Base-by-base conservation (phyloP, 768 basidiomycete genomes). In the Dendrothele bispora region DNA sequence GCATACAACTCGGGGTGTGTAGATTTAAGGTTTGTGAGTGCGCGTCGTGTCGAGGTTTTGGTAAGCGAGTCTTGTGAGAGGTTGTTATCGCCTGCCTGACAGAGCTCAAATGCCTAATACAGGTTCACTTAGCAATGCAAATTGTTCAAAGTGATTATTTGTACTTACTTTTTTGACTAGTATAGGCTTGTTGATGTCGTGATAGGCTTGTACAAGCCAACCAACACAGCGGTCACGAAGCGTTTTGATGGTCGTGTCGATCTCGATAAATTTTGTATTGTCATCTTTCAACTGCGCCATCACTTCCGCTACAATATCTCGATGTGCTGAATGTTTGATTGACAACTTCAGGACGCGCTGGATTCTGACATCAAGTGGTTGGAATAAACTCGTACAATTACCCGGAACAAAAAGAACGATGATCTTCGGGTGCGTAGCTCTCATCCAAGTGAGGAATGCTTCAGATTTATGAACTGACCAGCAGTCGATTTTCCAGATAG, bases 401-500 rank as follows among this genome's bases (percentile, higher is more conserved):
- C 58, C 70, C 1, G 67, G 70, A 32, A 71, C 53, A 40, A 53
- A 71, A 4, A 42, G 18, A 2, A 71, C 3, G 25, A 66, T 61
- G 35, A 70, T 67, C 12, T 46, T 60, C 6, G 64, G 62, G 39
- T 70, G 65, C 0, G 52, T 55, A 8, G 39, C 36, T 28, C 49
- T 50, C 58, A 75, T 61, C 68, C 66, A 73, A 0, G 3, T 17
- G 3, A 61, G 50, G 45, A 74, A 74, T 15, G 62, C 62, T 7
- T 47, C 21, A 6, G 64, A 66, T 0, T 63, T 52, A 47, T 75
- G 73, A 15, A 73, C 71, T 0, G 65, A 64, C 64, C 65, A 71
- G 26, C 51, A 43, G 42, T 72, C 66, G 25, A 72, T 67, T 17
- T 56, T 47, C 62, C 62, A 65, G 38, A 70, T 38, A 10, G 37